Percentiles rank a stretch among this genome's conserved stretches.
Evolutionary conservation across 2,329 filamentous ascomycete genomes (phyloP).

Genomic region (Beauveria asiatica): DNA sequence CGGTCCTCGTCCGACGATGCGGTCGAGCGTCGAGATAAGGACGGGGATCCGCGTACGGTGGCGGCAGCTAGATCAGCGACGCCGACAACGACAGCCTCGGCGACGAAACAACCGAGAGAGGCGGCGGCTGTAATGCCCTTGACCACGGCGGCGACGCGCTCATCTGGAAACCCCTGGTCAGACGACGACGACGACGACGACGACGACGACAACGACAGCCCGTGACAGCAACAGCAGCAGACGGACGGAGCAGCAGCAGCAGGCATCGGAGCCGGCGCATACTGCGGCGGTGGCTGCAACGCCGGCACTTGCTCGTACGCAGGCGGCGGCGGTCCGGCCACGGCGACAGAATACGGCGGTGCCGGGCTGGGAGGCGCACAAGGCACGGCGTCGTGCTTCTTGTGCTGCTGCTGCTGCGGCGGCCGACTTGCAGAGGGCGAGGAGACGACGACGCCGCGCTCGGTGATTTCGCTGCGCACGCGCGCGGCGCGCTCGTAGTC

Average conservation of each 20-base stretch:
- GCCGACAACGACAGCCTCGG: background rate
- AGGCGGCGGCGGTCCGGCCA: background rate
- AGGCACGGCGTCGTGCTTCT: background rate
- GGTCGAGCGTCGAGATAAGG: background rate
- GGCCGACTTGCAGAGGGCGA: conserved; percentile 14
- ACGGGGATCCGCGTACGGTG: background rate
- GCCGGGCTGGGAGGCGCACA: background rate
- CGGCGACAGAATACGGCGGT: background rate
- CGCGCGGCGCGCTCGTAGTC: conserved; percentile 41
- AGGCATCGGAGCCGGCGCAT: background rate
- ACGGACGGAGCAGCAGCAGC: background rate
- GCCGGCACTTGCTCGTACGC: background rate
- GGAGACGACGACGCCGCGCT: no score
- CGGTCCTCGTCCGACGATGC: background rate
- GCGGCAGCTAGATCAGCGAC: background rate
- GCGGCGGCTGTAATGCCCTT: background rate
- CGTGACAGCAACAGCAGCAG: background rate
- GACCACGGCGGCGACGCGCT: background rate
- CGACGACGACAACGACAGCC: background rate
- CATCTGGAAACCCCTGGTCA: background rate
- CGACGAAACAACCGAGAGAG: background rate
- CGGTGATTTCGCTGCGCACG: conserved; percentile 35
- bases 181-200: background rate
- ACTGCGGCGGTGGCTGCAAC: background rate
- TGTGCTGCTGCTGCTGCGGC: no score